A percentile compares a stretch with the other conserved stretches of the same genome.
These are phyloP conservation scores for Fraxinus americana DNA, from an alignment of 257 asterid species.

Conservation along the genomic window DNA sequence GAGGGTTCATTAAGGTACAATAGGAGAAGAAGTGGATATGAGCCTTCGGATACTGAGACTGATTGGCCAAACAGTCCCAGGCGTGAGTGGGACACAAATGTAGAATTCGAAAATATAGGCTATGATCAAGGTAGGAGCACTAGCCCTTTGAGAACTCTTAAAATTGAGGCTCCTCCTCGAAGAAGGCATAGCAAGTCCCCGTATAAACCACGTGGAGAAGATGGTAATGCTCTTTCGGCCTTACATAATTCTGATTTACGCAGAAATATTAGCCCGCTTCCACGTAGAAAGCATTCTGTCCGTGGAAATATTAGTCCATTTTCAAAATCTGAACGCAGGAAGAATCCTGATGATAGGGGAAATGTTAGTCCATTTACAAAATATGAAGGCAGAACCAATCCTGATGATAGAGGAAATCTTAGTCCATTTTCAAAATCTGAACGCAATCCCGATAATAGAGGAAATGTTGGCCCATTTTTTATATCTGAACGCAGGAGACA, in stretches of 20 bases:
- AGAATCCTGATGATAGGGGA: slow-evolving; percentile 1
- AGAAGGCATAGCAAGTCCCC: slow-evolving; percentile 49
- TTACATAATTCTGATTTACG: slow-evolving; percentile 22
- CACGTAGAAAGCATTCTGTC: slow-evolving; percentile 15
- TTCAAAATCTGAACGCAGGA: slow-evolving; percentile 41
- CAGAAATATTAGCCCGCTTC: slow-evolving; percentile 30
- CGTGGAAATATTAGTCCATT: slow-evolving; percentile 21
- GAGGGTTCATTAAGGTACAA: slow-evolving; percentile 21
- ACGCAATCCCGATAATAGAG: slow-evolving; percentile 9
- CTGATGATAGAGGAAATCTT: slow-evolving; percentile 1
- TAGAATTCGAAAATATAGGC: slow-evolving; percentile 1
- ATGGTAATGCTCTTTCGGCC: slow-evolving; percentile 17
- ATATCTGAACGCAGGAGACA: slow-evolving; percentile 43
- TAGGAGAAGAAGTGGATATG: slow-evolving; percentile 58
- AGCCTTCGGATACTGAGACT: slow-evolving; percentile 68
- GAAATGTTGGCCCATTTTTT: slow-evolving; percentile 37
- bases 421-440: slow-evolving; percentile 39
- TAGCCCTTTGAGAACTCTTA: slow-evolving; percentile 10
- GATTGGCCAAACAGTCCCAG: slow-evolving; percentile 53
- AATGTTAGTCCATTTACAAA: slow-evolving; percentile 27
- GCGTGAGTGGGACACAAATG: slow-evolving; percentile 21
- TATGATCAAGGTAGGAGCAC: slow-evolving; percentile 24
- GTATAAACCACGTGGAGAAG: slow-evolving; percentile 27
- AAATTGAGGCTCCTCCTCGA: slow-evolving; percentile 25
- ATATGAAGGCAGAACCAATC: slow-evolving; percentile 34